Evolutionary conservation across 345 rosid genomes (phyloP).

Genomic region (Crucihimalaya himalaica): DNA sequence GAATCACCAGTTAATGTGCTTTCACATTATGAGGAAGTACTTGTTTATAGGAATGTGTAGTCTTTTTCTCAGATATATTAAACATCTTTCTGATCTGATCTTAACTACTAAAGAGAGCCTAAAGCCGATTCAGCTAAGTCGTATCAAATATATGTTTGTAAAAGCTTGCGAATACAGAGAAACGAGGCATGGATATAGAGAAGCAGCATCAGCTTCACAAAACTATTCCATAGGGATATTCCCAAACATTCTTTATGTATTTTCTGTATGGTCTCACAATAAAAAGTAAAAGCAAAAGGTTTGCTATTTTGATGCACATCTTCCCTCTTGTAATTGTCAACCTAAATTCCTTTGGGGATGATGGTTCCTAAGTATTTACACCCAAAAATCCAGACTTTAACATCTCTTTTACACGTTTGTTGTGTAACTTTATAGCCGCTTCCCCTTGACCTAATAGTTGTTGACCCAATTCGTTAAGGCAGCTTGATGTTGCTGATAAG

Average conservation of each 20-base stretch:
- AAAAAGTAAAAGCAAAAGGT: conserved; percentile 17
- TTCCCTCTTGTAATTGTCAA: conserved; percentile 27
- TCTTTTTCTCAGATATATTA: background rate
- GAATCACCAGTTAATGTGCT: background rate
- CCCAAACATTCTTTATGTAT: conserved; percentile 18
- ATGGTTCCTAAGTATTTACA: conserved; percentile 61
- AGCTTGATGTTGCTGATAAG: conserved; percentile 64
- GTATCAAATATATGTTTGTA: background rate
- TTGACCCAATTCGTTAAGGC: conserved; percentile 55
- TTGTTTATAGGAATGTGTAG: background rate
- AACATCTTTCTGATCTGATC: background rate
- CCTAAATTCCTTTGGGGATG: conserved; percentile 40
- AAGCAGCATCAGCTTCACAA: conserved; percentile 1
- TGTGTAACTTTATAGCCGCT: conserved; percentile 34
- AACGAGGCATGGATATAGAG: background rate
- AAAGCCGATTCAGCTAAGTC: background rate
- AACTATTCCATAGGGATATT: conserved; percentile 21
- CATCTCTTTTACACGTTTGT: conserved; percentile 18
- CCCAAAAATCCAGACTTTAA: conserved; percentile 43
- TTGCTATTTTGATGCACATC: conserved; percentile 27
- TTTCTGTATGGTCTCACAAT: conserved; percentile 19
- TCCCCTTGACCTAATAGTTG: conserved; percentile 42
- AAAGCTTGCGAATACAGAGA: conserved; percentile 3
- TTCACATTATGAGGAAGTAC: background rate
- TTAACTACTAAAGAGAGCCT: background rate